Base-by-base conservation (phyloP, 2,329 filamentous ascomycete genomes). In the Cladosporium sp. region DNA sequence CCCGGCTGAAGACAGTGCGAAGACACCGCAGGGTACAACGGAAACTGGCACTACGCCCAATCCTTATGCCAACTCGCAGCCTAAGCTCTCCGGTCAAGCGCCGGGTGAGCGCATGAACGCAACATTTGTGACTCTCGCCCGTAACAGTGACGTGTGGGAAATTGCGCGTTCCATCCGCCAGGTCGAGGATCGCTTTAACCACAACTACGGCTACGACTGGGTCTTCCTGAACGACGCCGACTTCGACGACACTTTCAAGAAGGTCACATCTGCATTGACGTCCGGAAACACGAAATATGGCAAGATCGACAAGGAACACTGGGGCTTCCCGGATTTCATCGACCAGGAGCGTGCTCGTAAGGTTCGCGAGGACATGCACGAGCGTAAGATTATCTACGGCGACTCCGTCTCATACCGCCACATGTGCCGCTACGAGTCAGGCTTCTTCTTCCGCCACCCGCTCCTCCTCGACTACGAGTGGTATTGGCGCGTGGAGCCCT, bases 401-500 rank as follows among this genome's bases (percentile, higher is more conserved):
- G 93, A 97, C 72, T 95, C 90, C 9, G 75, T 95, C 74, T 95
- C 89, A 75, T 98, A 98, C 77, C 85, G 93, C 58, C 95, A 98
- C 78, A 98, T 98, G 93, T 98, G 93, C 74, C 89, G 93, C 59
- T 98, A 95, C 69, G 93, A 98, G 74, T 97, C 92, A 7, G 93
- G 93, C 37, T 98, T 98, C 80, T 98, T 98, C 80, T 98, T 97
- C 83, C 89, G 87, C 56, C 93, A 98, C 70, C 81, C 83, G 31
- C 75, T 96, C 61, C 91, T 98, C 88, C 74, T 88, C 70, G 90
- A 97, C 70, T 98, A 95, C 73, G 93, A 98, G 68, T 98, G 89
- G 82, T 98, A 98, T 81, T 98, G 93, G 93, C 89, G 95, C 62
- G 93, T 98, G 11, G 93, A 98, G 79, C 93, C 93, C 63, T 93